phyloP scores from a whole-genome alignment of 208 protist species.

The Novymonas esmeraldas region DNA sequence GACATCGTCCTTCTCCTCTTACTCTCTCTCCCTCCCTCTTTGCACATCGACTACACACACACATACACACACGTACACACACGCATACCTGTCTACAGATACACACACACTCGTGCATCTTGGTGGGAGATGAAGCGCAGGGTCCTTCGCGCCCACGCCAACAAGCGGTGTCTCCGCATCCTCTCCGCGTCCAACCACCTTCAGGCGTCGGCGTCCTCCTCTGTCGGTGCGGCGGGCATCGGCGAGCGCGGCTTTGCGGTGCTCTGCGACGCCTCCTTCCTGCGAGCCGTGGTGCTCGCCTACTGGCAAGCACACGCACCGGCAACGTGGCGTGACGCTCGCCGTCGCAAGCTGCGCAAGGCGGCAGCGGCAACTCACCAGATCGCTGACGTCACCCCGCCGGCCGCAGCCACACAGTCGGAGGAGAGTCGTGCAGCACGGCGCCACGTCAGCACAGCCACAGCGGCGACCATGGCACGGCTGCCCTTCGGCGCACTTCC shows the following conservation, averaged over 20 bases:
- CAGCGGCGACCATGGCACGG: conserved; percentile 19
- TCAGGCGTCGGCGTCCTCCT: neutral
- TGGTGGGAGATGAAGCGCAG: conserved; percentile 91
- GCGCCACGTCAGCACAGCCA: too few relatives aligned
- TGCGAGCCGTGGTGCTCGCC: conserved; percentile 55
- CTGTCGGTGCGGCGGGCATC: neutral
- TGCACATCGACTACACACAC: neutral
- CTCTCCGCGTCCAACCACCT: conserved; percentile 66
- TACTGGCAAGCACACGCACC: conserved; percentile 43
- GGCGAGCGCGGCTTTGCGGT: conserved; percentile 46
- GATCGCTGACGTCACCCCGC: neutral
- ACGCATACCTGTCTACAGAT: neutral
- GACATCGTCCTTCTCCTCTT: neutral
- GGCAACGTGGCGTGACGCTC: conserved; percentile 20
- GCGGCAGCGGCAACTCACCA: neutral
- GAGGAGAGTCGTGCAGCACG: neutral
- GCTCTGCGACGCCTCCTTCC: conserved; percentile 80
- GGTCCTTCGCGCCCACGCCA: conserved; percentile 76
- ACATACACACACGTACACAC: conserved; percentile 1
- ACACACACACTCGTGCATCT: neutral
- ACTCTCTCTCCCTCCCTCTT: neutral
- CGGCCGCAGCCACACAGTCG: neutral
- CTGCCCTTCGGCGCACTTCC: conserved; percentile 30
- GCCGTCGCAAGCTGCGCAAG: conserved; percentile 23
- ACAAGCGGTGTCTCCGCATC: conserved; percentile 75